These are phyloP conservation scores for Apiospora rasikravindrae DNA, from an alignment of 2,329 filamentous ascomycete species.

Conservation along the genomic window DNA sequence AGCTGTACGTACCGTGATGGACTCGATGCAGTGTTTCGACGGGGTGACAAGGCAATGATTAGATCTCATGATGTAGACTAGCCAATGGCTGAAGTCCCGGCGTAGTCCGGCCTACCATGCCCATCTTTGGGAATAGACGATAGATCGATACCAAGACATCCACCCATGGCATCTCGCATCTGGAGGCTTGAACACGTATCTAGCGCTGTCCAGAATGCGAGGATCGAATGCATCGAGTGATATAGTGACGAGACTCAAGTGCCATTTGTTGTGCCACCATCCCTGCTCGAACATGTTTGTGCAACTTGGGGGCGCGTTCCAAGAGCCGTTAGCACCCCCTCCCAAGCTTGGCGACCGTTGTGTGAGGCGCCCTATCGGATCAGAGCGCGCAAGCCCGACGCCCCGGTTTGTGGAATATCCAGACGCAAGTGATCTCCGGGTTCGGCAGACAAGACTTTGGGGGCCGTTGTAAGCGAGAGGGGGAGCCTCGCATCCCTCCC, in stretches of 20 bases:
- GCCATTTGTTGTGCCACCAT: neutral
- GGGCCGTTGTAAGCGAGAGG: neutral
- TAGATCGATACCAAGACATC: neutral
- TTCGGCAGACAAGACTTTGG: neutral
- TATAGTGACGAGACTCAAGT: neutral
- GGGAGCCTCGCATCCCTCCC: neutral
- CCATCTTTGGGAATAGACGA: neutral
- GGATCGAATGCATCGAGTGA: neutral
- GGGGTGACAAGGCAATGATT: neutral
- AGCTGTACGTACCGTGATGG: conserved; percentile 45
- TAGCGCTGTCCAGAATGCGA: neutral
- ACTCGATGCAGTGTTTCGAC: neutral
- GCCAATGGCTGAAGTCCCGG: neutral
- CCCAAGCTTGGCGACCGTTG: no score
- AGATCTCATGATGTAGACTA: neutral
- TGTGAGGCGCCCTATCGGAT: neutral
- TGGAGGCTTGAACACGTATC: neutral
- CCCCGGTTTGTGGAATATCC: neutral
- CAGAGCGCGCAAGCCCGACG: neutral
- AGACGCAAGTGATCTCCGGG: neutral
- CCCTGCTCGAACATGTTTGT: neutral
- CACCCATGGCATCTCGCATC: neutral
- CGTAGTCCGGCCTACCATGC: neutral
- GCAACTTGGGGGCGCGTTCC: neutral
- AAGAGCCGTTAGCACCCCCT: neutral